Base-by-base conservation (phyloP, 768 basidiomycete genomes). In the Boletus sp. region DNA sequence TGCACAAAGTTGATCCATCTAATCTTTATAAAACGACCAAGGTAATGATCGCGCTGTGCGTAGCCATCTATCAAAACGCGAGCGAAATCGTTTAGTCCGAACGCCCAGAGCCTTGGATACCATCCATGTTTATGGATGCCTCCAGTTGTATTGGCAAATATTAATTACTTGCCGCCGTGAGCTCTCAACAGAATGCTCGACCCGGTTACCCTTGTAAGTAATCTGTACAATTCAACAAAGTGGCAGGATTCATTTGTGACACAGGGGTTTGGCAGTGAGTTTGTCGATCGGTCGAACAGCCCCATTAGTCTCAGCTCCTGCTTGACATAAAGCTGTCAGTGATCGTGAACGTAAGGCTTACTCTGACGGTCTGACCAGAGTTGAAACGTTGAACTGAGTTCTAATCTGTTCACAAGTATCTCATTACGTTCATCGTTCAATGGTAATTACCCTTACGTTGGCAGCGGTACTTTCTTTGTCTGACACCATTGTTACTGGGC, bases 131-230 rank as follows among this genome's bases (percentile, higher is more conserved):
- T 45, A 40, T 27, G 54, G 54, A 27, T 53, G 29, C 38, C 30
- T 44, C 10, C 54, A 40, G 29, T 13, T 55, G 21, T 55, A 53
- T 32, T 55, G 51, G 54, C 32, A 34, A 29, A n/a, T 45, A 27
- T 27, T 55, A 10, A 32, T 55, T 13, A 27, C 48, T 2, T 53
- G 54, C 15, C 51, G 30, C 30, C 37, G 30, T 34, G 32, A 54
- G 17, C 13, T 14, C 17, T 39, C 42, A 11, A 29, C 35, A 9
- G 42, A 46, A 17, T 54, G 51, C 23, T 33, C 37, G 29, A 29
- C 29, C 17, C 37, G 13, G 15, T 37, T 55, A 33, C 43, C 51
- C 15, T 1, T 54, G 54, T 54, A 21, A 54, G 54, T 40, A 8
- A 33, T 33, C 14, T 21, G 30, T 39, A 15, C 9, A 33, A 39